phyloP scores from a whole-genome alignment of 2,329 filamentous ascomycete species.

The Grosmannia serpens region DNA sequence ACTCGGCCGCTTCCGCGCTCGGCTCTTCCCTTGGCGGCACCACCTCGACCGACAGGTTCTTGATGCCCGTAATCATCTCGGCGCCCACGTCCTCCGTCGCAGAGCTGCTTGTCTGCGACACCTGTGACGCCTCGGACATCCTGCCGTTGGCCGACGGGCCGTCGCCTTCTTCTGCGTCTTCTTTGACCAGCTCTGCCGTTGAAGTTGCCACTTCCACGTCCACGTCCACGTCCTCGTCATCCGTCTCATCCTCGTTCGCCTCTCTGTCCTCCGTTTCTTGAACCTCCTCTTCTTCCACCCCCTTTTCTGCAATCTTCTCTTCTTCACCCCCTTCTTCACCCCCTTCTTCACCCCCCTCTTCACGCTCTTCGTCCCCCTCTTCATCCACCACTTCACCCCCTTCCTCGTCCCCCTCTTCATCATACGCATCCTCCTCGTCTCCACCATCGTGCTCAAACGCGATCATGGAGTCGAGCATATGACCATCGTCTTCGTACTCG shows the following conservation, averaged over 20 bases:
- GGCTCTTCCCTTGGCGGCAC: conserved; percentile 17
- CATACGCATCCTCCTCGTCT: conserved; percentile 25
- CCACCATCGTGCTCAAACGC: conserved; percentile 25
- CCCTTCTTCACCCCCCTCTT: background rate
- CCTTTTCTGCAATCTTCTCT: background rate
- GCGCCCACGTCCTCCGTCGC: conserved; percentile 36
- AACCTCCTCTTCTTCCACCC: conserved; percentile 19
- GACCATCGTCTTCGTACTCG: conserved; percentile 32
- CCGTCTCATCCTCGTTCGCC: no score
- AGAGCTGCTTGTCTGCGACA: conserved; percentile 1
- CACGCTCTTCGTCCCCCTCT: conserved; percentile 9
- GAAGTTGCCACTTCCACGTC: no score
- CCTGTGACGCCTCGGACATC: background rate
- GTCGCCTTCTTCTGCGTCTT: background rate
- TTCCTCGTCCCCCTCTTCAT: conserved; percentile 4
- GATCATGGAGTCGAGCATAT: conserved; percentile 27
- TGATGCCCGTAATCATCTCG: conserved; percentile 49
- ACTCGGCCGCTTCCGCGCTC: background rate
- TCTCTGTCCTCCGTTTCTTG: no score
- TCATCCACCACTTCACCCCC: conserved; percentile 5
- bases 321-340: conserved; percentile 9
- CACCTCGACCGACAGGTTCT: conserved; percentile 34
- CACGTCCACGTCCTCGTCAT: no score
- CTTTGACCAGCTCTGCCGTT: conserved; percentile 27
- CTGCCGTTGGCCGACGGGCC: background rate